Evolutionary conservation across 1,284 basidiomycete species (phyloP).

Genomic region (Macrocystidia cucumis): DNA sequence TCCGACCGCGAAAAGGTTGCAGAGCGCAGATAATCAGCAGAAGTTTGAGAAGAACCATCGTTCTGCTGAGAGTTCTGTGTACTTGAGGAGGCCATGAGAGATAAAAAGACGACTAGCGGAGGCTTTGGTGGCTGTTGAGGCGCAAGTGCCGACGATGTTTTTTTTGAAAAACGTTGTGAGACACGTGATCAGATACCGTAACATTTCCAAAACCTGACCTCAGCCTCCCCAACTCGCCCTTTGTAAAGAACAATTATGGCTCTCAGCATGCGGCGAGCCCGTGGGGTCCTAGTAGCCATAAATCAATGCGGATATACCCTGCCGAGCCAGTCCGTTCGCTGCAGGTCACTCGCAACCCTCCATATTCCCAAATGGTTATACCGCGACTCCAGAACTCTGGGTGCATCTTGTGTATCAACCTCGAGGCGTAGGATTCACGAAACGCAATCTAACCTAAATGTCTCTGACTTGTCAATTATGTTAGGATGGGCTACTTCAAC

Average conservation of each 20-base stretch:
- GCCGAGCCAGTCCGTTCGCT: slow-evolving; percentile 10
- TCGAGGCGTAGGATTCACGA: slow-evolving; percentile 19
- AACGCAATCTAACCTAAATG: background rate
- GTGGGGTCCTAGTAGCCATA: slow-evolving; percentile 10
- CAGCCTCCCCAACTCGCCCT: background rate
- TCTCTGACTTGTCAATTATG: slow-evolving; percentile 3
- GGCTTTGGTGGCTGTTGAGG: slow-evolving; percentile 5
- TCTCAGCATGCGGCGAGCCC: slow-evolving; percentile 12
- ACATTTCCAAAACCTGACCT: background rate
- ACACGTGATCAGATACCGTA: slow-evolving; percentile 6
- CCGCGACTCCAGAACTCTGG: slow-evolving; percentile 13
- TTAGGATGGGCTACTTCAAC: slow-evolving; percentile 82
- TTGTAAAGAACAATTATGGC: slow-evolving; percentile 3
- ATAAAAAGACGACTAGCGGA: slow-evolving; percentile 13
- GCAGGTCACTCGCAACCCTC: slow-evolving; percentile 12
- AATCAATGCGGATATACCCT: slow-evolving; percentile 5
- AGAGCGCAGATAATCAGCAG: slow-evolving; percentile 42
- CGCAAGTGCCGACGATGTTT: slow-evolving; percentile 9
- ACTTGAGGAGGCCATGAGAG: slow-evolving; percentile 19
- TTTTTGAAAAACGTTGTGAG: slow-evolving; percentile 12
- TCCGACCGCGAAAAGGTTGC: slow-evolving; percentile 47
- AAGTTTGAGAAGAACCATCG: slow-evolving; percentile 34
- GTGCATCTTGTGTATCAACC: slow-evolving; percentile 11
- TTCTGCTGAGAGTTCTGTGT: slow-evolving; percentile 20
- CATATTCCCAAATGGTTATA: slow-evolving; percentile 11